These are phyloP conservation scores for Closterium sp. DNA, from an alignment of 139 green algal genomes.

Conservation along the genomic window DNA sequence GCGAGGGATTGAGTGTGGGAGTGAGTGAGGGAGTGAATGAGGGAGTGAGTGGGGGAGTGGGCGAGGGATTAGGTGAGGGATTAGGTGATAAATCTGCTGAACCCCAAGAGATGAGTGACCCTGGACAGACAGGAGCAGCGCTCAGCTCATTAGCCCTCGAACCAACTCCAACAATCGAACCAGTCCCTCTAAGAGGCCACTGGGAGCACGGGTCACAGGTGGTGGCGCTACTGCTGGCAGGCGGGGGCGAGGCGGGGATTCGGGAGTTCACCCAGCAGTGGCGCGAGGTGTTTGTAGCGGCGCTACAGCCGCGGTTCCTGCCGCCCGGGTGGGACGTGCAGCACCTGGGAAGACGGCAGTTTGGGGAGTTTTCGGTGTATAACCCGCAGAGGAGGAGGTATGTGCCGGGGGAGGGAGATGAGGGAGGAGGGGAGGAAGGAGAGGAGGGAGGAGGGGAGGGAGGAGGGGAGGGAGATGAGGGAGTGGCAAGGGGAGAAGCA, in stretches of 20 bases:
- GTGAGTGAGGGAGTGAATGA: not conserved
- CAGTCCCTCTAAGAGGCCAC: constrained; percentile 7
- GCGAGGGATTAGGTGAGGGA: not conserved
- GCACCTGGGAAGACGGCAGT: constrained; percentile 29
- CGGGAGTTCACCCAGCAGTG: constrained; percentile 35
- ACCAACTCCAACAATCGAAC: too few relatives aligned
- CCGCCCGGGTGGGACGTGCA: constrained; percentile 39
- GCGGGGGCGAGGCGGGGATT: constrained; percentile 33
- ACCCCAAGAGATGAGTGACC: not conserved
- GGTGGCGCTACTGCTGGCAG: constrained; percentile 19
- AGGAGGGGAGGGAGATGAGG: not conserved
- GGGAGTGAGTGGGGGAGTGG: not conserved
- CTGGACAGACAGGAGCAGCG: not conserved
- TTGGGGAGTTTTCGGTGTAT: not conserved
- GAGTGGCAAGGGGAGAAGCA: not conserved
- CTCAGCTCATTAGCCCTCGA: not conserved
- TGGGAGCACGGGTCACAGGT: constrained; percentile 28
- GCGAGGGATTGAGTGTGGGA: not conserved
- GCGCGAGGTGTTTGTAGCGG: constrained; percentile 35
- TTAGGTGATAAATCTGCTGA: too few relatives aligned
- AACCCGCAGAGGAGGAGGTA: not conserved
- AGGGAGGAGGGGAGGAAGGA: not conserved
- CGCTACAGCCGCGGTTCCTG: constrained; percentile 34
- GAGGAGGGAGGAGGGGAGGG: not conserved
- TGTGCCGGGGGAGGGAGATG: not conserved